Base-by-base conservation (phyloP, 148 eudicot genomes). In the Dianthus caryophyllus region DNA sequence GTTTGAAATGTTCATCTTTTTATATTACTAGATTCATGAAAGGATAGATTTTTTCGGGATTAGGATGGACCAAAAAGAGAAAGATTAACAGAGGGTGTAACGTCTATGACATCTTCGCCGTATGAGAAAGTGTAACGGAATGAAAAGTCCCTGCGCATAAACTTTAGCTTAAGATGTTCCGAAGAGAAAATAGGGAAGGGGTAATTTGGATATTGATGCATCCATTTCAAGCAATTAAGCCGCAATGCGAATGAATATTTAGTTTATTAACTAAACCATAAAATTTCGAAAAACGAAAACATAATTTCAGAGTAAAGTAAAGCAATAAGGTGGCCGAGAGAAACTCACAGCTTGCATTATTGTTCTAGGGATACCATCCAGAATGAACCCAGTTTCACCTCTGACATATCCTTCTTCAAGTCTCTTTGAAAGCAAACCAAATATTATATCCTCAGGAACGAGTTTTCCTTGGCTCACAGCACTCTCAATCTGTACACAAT, bases 351-450 rank as follows among this genome's bases (percentile, higher is more conserved):
- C 98, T 85, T 93, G 98, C 43, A 72, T 75, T 63, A 70, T 82
- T 33, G 96, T 79, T 67, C 94, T 81, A 22, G 98, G 98, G 66
- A 93, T 81, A 18, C 98, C 96, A 71, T 93, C 98, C 70, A 93
- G 66, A 66, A 93, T 93, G 78, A 93, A 93, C 38, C 98, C 98
- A 62, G 84, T 79, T 84, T 93, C 88, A 48, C 94, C 94, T 68
- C 76, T 84, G 54, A 55, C 61, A 57, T 77, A 81, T 30, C 94
- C 94, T 81, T 89, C 98, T 72, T 89, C 96, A 59, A 92, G 72
- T 75, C 86, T 87, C 82, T 89, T 92, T 2, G 96, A 81, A 66
- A 93, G 59, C 69, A 93, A 75, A 55, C 89, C 89, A 77, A 93
- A 89, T 64, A 93, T 87, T 25, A 89, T 79, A 38, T 93, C 95